These are phyloP conservation scores for Trametes versicolor DNA, from an alignment of 1,284 basidiomycete species.

Conservation along the genomic window DNA sequence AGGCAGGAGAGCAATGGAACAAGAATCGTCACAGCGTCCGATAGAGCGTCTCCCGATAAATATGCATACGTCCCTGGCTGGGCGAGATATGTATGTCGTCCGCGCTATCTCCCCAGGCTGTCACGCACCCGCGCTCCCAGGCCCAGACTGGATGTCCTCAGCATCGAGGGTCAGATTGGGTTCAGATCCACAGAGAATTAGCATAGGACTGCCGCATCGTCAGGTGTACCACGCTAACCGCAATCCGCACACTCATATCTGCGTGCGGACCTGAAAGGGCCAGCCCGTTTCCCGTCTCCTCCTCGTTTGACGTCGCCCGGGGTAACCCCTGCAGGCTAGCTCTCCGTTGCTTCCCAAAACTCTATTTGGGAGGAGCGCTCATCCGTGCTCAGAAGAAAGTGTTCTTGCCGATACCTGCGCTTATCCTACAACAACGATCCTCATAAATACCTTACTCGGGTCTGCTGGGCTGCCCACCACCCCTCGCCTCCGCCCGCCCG, in stretches of 20 bases:
- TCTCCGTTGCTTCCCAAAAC: slow-evolving; percentile 18
- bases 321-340: slow-evolving; percentile 25
- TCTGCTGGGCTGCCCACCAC: slow-evolving; percentile 4
- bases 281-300: slow-evolving; percentile 15
- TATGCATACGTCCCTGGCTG: slow-evolving; percentile 1
- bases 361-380: slow-evolving; percentile 23
- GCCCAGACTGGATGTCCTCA: background rate
- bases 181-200: slow-evolving; percentile 22
- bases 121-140: slow-evolving; percentile 7
- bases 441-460: slow-evolving; percentile 28
- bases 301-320: slow-evolving; percentile 15
- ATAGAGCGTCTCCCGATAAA: background rate
- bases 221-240: slow-evolving; percentile 25
- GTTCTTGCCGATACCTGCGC: slow-evolving; percentile 25
- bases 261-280: slow-evolving; percentile 8
- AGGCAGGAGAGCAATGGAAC: slow-evolving; percentile 5
- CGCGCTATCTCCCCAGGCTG: slow-evolving; percentile 22
- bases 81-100: slow-evolving; percentile 4
- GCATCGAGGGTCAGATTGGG: slow-evolving; percentile 12
- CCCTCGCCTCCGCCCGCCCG: slow-evolving; percentile 14
- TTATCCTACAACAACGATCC: slow-evolving; percentile 19
- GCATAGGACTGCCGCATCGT: slow-evolving; percentile 25
- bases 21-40: slow-evolving; percentile 5
- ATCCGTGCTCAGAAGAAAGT: slow-evolving; percentile 17
- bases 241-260: slow-evolving; percentile 29